These are phyloP conservation scores for Xylaria palmicola DNA, from an alignment of 495 filamentous ascomycete species.

Conservation along the genomic window DNA sequence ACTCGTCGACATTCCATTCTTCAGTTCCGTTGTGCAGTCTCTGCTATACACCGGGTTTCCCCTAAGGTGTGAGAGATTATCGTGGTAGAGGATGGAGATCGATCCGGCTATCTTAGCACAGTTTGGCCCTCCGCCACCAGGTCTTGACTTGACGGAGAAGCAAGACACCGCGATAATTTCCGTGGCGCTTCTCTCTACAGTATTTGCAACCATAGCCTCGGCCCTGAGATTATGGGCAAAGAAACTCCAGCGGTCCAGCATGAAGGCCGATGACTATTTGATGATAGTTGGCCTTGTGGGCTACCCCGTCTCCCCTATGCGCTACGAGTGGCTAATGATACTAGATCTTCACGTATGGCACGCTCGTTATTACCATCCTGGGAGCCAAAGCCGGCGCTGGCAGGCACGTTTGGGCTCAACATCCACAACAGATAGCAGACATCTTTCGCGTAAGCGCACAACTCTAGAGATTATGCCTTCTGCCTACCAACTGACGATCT, in stretches of 20 bases:
- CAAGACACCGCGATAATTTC: conserved; percentile 30
- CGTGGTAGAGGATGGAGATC: conserved; percentile 9
- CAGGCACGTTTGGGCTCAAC: conserved; percentile 32
- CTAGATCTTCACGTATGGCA: conserved; percentile 28
- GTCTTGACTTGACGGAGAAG: conserved; percentile 25
- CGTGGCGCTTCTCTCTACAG: conserved; percentile 17
- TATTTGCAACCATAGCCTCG: conserved; percentile 32
- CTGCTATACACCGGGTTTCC: neutral
- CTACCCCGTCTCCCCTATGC: neutral
- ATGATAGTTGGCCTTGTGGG: conserved; percentile 36
- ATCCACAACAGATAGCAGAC: conserved; percentile 20
- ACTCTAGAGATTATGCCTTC: neutral
- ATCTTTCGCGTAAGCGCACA: conserved; percentile 15
- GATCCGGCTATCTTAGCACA: conserved; percentile 13
- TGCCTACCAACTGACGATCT: neutral
- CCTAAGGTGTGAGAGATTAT: neutral
- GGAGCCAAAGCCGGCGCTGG: conserved; percentile 30
- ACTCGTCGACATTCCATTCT: conserved; percentile 17
- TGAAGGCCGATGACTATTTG: conserved; percentile 37
- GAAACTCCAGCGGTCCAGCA: conserved; percentile 24
- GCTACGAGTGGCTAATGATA: conserved; percentile 8
- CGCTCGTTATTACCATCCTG: conserved; percentile 23
- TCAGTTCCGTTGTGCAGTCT: conserved; percentile 6
- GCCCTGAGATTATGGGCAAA: conserved; percentile 34
- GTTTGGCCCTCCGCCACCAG: conserved; percentile 30